Evolutionary conservation across 2,329 filamentous ascomycete genomes (phyloP), one percentile per base, ranked within the genome.

Genomic region (Neonectria neomacrospora): DNA sequence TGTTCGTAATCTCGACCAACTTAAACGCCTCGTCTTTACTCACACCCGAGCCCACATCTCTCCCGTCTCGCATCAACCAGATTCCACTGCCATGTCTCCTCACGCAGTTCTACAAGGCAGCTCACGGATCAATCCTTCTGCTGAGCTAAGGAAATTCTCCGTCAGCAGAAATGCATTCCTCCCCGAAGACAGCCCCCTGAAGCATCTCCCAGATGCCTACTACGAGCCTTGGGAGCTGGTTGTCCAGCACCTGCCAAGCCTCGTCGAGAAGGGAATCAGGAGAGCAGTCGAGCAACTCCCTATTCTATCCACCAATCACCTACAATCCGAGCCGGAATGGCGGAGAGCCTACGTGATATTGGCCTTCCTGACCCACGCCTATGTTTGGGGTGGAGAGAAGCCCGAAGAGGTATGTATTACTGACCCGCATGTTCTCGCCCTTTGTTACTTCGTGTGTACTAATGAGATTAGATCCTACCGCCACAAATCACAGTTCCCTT

Each of bases 381-480:
- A 97, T 77, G 89, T 97, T 20, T 98, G 95, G 95, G 93, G 93
- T 59, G 93, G 91, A 22, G 87, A 92, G 45, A 85, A 82, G 58
- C 91, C 94, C 2, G 83, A 85, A 64, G 91, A 96, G 80, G 92
- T 93, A 72, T 71, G 79, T 93, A 72, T 71, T 79, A 56, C n/a
- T 11, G 8, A 6, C 5, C 3, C 6, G 0, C 1, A 1, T 1
- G 0, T 2, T 41, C 9, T 37, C 34, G 6, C 14, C 41, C 32
- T 6, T 2, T 16, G 1, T 0, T 1, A 2, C 8, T 28, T 3
- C 26, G 3, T 11, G 12, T 8, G 30, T 50, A 47, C 67, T 77
- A 48, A 77, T 60, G 20, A 14, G 5, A 6, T 1, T 55, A 90
- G 87, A 73, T 83, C 12, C 79, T 97, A 1, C 95, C 95, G 1